These are phyloP conservation scores for Cubamyces lactineus DNA, from an alignment of 768 basidiomycete species.

Conservation along the genomic window DNA sequence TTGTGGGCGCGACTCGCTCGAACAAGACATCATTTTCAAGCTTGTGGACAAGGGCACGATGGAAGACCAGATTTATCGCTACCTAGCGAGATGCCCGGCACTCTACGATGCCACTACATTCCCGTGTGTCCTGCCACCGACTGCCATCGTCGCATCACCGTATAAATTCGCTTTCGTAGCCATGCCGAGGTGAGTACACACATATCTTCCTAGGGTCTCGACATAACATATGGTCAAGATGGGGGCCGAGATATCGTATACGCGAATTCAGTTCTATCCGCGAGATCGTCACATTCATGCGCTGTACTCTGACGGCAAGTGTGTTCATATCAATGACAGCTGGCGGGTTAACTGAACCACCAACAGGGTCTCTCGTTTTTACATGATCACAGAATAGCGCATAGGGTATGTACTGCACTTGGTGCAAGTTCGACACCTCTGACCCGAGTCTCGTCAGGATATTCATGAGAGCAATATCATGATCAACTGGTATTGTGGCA, in stretches of 20 bases:
- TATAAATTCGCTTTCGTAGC: not conserved
- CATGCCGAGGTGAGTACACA: slow-evolving; percentile 9
- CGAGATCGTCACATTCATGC: no score
- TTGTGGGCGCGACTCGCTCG: no score
- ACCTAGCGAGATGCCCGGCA: not conserved
- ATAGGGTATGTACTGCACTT: not conserved
- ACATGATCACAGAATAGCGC: not conserved
- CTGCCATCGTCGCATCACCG: slow-evolving; percentile 3
- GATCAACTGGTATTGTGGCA: not conserved
- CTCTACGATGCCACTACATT: not conserved
- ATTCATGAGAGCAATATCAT: slow-evolving; percentile 3
- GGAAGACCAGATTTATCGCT: not conserved
- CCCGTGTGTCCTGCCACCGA: slow-evolving; percentile 4
- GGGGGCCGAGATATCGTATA: not conserved
- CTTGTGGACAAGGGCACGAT: not conserved
- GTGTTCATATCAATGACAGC: no score
- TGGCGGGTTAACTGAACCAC: no score
- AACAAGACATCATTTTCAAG: not conserved
- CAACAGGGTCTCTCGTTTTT: not conserved
- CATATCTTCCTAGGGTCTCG: not conserved
- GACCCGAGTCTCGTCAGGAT: not conserved
- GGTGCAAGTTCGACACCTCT: no score
- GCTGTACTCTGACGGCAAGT: no score
- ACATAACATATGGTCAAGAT: not conserved
- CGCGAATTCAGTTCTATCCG: no score